Percentiles rank a stretch among this genome's conserved stretches.
Conservation (phyloP, 75 land plant species). For the Selaginella tamariscina region DNA sequence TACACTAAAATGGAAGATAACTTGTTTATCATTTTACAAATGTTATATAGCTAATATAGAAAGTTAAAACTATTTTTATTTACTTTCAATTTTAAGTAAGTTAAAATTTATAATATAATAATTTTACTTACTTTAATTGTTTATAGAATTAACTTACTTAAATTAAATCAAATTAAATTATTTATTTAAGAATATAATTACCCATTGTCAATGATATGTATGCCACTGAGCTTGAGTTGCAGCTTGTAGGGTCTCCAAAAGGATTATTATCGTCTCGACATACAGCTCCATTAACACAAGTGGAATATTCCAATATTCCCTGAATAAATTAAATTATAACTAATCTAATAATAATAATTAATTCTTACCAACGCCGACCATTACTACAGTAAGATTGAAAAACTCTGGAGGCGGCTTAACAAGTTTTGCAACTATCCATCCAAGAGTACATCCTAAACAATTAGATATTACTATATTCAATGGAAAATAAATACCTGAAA, state of each 20-base stretch:
- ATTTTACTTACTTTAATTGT: too few relatives aligned
- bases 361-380: constrained; percentile 74
- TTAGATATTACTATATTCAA: constrained; percentile 60
- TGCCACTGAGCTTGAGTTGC: constrained; percentile 55
- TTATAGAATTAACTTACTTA: too few relatives aligned
- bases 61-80: neutral
- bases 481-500: constrained; percentile 96
- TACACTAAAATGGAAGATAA: neutral
- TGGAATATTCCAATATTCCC: constrained; percentile 93
- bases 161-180: too few relatives aligned
- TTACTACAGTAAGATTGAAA: constrained; percentile 78
- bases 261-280: constrained; percentile 72
- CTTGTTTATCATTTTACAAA: too few relatives aligned
- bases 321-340: constrained; percentile 21
- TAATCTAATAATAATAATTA: neutral
- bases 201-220: constrained; percentile 97
- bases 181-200: too few relatives aligned
- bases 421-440: constrained; percentile 50
- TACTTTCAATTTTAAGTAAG: too few relatives aligned
- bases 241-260: constrained; percentile 61
- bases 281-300: constrained; percentile 76
- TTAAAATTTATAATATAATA: too few relatives aligned
- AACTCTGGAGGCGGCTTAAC: constrained; percentile 70
- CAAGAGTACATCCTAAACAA: constrained; percentile 62
- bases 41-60: neutral